Base-by-base conservation (phyloP, 257 asterid genomes). In the Striga asiatica region DNA sequence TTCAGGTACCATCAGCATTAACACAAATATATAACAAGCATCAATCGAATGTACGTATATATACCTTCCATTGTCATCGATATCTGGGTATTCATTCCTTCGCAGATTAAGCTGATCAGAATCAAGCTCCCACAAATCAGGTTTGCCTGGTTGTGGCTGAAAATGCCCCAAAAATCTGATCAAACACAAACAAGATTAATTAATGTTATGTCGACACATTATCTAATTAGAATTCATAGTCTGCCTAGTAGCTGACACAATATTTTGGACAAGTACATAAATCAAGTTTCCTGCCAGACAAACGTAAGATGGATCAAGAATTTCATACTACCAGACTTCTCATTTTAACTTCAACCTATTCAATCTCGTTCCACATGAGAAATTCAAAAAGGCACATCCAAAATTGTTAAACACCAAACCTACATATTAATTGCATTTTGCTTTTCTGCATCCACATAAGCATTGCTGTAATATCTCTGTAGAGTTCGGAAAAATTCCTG, bases 401-500 rank as follows among this genome's bases (percentile, higher is more conserved):
- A 41, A 41, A 14, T 16, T 41, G 18, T 39, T 50, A 60, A 22
- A 48, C 14, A 60, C 56, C 46, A 50, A 43, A 80, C 97, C 77
- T 66, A 92, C 99, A 92, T 76, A 58, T 92, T 84, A 72, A 92
- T 92, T 56, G 97, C 94, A 71, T 82, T 85, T 70, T 92, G 99
- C 63, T 92, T 92, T 74, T 92, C 93, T 6, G 79, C 78, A 46
- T 92, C 99, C 89, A 84, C 70, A 84, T 92, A 92, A 6, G 97
- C 97, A 50, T 92, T 92, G 78, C 81, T 92, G 80, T 82, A 84
- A 73, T 92, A 92, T 58, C 97, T 77, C 65, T 92, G 99, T 29
- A 92, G 89, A 58, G 99, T 92, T 65, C 99, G 89, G 38, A 92
- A 82, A 64, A 92, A 92, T 73, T 92, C 99, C 77, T 88, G 99